A percentile compares a stretch with the other conserved stretches of the same genome.
phyloP scores from a whole-genome alignment of 2,329 filamentous ascomycete genomes.

The Diaporthe destruens region DNA sequence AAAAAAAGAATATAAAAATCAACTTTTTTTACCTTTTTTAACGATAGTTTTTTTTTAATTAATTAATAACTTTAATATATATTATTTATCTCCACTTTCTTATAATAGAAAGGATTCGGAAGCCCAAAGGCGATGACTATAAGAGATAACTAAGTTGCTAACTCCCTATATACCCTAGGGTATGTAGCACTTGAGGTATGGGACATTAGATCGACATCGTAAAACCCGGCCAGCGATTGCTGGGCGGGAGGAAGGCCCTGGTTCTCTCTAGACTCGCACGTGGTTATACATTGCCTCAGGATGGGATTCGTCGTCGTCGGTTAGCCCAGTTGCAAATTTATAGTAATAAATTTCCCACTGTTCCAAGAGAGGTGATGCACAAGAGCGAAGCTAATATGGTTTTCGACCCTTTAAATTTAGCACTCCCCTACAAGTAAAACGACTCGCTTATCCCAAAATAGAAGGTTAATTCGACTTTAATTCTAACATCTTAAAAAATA shows the following conservation, averaged over 20 bases:
- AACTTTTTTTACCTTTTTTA: too few species aligned
- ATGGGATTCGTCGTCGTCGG: background rate
- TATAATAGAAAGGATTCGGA: background rate
- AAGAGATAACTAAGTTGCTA: constrained; percentile 4
- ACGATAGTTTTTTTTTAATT: too few species aligned
- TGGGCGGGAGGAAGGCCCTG: background rate
- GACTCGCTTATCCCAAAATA: too few species aligned
- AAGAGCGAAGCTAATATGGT: background rate
- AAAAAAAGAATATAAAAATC: too few species aligned
- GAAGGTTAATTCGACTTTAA: too few species aligned
- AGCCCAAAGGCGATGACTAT: constrained; percentile 1
- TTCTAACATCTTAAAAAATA: too few species aligned
- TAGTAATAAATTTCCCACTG: background rate
- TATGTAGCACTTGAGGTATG: too few species aligned
- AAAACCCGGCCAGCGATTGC: background rate
- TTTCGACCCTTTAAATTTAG: too few species aligned
- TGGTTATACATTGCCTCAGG: constrained; percentile 10
- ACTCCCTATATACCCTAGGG: too few species aligned
- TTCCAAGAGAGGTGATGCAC: background rate
- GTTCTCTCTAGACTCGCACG: background rate
- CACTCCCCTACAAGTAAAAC: too few species aligned
- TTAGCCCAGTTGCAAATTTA: background rate
- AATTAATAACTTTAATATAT: too few species aligned
- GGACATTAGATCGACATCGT: background rate
- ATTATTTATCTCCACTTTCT: too few species aligned